Conservation (phyloP, 257 asterid species). For the Leptodermis oblonga region DNA sequence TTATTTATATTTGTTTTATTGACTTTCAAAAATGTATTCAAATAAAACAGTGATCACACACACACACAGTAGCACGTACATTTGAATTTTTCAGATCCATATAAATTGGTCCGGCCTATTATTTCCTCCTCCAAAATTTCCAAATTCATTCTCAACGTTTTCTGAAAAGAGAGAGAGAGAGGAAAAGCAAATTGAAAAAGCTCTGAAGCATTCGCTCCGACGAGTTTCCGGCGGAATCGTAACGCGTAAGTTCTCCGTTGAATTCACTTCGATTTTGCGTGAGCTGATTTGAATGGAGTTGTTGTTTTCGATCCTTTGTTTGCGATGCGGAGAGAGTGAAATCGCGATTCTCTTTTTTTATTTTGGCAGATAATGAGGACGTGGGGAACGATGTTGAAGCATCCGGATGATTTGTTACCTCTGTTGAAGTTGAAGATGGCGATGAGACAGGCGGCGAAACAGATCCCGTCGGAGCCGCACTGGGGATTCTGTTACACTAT, state of each 20-base stretch:
- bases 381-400: constrained; percentile 64
- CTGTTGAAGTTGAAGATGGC: constrained; percentile 76
- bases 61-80: too few species aligned
- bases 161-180: too few species aligned
- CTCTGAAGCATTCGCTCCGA: background rate
- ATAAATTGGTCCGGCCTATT: constrained; percentile 1
- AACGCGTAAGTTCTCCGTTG: constrained; percentile 1
- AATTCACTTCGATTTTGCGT: background rate
- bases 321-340: constrained; percentile 16
- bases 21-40: background rate
- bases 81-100: constrained; percentile 4
- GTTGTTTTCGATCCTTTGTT: constrained; percentile 12
- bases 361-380: constrained; percentile 48
- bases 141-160: background rate
- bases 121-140: too few species aligned
- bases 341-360: constrained; percentile 3
- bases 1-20: background rate
- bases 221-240: background rate
- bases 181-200: background rate
- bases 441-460: constrained; percentile 65
- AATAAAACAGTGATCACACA: background rate
- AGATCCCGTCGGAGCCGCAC: constrained; percentile 88
- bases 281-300: background rate
- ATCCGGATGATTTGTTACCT: constrained; percentile 88
- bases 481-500: constrained; percentile 88